phyloP scores from a whole-genome alignment of 2,329 filamentous ascomycete genomes.

The Clathrospora elynae region DNA sequence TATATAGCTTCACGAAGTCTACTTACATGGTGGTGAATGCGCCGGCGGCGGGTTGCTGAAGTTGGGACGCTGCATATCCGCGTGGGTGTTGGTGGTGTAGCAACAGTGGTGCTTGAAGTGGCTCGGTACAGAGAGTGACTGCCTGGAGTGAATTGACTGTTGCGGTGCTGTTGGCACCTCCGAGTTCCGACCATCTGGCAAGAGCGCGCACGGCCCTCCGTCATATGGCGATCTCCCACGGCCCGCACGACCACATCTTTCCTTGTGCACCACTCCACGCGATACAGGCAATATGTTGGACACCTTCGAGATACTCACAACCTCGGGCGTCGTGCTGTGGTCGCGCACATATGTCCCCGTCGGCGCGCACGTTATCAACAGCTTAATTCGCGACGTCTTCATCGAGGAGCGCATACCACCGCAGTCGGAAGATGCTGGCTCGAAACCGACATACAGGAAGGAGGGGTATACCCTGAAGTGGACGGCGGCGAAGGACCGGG shows the following conservation, averaged over 20 bases:
- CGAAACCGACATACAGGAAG: conserved; percentile 78
- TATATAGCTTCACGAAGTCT: background rate
- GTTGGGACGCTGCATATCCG: conserved; percentile 80
- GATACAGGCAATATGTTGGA: conserved; percentile 73
- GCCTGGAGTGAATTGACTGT: conserved; percentile 8
- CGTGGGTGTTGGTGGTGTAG: conserved; percentile 5
- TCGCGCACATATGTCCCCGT: conserved; percentile 83
- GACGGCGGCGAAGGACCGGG: conserved; percentile 89
- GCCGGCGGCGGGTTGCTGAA: conserved; percentile 74
- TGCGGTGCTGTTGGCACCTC: conserved; percentile 16
- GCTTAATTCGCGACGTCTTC: conserved; percentile 93
- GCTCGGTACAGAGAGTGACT: conserved; percentile 10
- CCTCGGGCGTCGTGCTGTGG: conserved; percentile 96
- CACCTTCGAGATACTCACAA: conserved; percentile 94
- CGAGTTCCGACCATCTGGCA: conserved; percentile 28
- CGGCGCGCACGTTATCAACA: conserved; percentile 84
- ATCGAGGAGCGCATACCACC: conserved; percentile 86
- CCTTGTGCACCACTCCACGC: conserved; percentile 7
- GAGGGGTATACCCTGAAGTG: conserved; percentile 96
- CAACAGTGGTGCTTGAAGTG: conserved; percentile 2
- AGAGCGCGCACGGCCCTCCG: conserved; percentile 30
- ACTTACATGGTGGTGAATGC: conserved; percentile 77
- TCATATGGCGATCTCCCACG: conserved; percentile 32
- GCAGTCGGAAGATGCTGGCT: conserved; percentile 64
- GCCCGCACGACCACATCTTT: conserved; percentile 10